These are phyloP conservation scores for Penicillium sp. DNA, from an alignment of 2,329 filamentous ascomycete genomes.

Conservation along the genomic window DNA sequence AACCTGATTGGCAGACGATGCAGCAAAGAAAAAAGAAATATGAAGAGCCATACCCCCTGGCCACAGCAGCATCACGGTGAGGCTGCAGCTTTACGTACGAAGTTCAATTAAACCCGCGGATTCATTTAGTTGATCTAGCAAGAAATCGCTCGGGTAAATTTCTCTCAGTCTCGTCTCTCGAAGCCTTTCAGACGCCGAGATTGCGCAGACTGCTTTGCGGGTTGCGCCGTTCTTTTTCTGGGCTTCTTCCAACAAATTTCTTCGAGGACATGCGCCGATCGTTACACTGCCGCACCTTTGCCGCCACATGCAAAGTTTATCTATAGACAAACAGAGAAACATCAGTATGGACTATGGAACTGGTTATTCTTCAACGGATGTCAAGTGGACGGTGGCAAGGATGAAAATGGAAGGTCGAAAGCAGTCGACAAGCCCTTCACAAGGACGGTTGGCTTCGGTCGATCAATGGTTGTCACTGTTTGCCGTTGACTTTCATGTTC, in stretches of 20 bases:
- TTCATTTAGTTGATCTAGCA: background rate
- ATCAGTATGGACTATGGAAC: constrained; percentile 9
- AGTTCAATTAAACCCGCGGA: background rate
- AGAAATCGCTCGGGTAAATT: background rate
- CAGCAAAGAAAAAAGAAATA: background rate
- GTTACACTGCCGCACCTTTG: background rate
- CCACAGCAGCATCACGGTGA: background rate
- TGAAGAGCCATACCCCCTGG: constrained; percentile 4
- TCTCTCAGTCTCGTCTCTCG: background rate
- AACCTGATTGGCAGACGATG: constrained; percentile 10
- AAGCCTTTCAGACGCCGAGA: background rate
- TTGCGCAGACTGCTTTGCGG: background rate
- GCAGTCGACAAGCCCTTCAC: constrained; percentile 10
- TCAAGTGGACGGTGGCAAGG: constrained; percentile 12
- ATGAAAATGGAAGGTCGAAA: constrained; percentile 14
- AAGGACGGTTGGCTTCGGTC: constrained; percentile 22
- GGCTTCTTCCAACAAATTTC: background rate
- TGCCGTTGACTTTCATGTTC: background rate
- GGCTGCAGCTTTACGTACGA: background rate
- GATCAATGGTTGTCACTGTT: constrained; percentile 4
- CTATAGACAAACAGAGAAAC: constrained; percentile 9
- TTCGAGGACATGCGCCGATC: background rate
- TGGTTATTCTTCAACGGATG: background rate
- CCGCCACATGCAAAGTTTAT: constrained; percentile 12
- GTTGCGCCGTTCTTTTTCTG: background rate